Conservation (phyloP, 768 basidiomycete species). For the Sporobolomyces roseus region DNA sequence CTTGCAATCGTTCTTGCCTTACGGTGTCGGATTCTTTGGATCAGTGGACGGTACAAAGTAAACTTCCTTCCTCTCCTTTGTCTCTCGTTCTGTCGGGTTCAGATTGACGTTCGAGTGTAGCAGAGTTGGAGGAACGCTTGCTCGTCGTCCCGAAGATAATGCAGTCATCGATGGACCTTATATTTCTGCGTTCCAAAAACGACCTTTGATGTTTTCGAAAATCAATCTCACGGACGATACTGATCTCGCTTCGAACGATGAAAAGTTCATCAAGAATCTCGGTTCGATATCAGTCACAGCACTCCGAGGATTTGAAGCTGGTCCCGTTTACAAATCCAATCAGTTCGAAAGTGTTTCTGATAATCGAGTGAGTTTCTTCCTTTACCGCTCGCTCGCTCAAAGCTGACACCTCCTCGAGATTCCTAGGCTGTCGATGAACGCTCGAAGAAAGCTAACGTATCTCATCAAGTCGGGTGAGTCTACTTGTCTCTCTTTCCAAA, state of each 20-base stretch:
- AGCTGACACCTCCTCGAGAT: no score
- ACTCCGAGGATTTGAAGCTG: background rate
- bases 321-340: no score
- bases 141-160: no score
- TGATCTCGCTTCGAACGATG: background rate
- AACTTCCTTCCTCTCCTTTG: background rate
- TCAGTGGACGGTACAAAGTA: slow-evolving; percentile 3
- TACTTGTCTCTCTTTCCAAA: background rate
- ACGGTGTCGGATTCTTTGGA: background rate
- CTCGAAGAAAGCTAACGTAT: slow-evolving; percentile 20
- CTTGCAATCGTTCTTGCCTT: no score
- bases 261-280: slow-evolving; percentile 15
- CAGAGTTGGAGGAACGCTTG: background rate
- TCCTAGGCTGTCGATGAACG: slow-evolving; percentile 26
- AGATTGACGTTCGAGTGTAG: background rate
- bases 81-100: background rate
- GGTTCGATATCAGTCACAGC: slow-evolving; percentile 2
- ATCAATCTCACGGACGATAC: slow-evolving; percentile 17
- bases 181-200: background rate
- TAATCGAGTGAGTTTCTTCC: background rate
- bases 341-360: no score
- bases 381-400: background rate
- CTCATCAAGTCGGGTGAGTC: slow-evolving; percentile 10
- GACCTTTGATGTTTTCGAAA: slow-evolving; percentile 24
- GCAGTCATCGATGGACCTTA: background rate